phyloP scores from a whole-genome alignment of 306 rosid species.

The Trifolium dubium region DNA sequence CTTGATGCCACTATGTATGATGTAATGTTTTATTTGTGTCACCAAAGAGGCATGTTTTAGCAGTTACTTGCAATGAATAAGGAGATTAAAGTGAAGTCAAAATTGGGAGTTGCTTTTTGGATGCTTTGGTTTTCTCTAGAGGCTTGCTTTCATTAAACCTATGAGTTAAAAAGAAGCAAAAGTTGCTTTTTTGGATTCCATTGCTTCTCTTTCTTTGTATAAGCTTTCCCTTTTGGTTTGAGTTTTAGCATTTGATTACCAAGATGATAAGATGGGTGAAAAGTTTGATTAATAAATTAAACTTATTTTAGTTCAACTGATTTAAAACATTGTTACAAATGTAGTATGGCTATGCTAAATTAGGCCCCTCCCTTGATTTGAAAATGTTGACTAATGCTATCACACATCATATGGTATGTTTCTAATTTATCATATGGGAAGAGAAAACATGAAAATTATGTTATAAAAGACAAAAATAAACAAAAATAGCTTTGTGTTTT shows the following conservation, averaged over 20 bases:
- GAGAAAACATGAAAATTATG: neutral
- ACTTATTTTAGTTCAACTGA: neutral
- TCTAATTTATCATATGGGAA: neutral
- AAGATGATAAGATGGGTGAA: constrained; percentile 19
- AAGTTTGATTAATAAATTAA: constrained; percentile 14
- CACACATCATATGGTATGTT: neutral
- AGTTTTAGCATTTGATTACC: constrained; percentile 18
- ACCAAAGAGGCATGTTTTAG: constrained; percentile 38
- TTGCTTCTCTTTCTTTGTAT: constrained; percentile 39
- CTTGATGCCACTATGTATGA: constrained; percentile 42
- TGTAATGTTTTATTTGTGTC: constrained; percentile 26
- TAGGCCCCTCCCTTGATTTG: neutral
- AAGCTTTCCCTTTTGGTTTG: constrained; percentile 37
- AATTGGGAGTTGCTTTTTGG: constrained; percentile 51
- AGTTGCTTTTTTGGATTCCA: constrained; percentile 26
- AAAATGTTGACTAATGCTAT: neutral
- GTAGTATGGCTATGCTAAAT: neutral
- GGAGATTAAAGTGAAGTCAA: constrained; percentile 44
- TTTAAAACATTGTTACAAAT: neutral
- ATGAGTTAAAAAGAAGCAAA: constrained; percentile 37
- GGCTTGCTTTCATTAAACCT: constrained; percentile 43
- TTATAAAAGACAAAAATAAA: neutral
- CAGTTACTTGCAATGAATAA: constrained; percentile 35
- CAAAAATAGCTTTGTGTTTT: neutral
- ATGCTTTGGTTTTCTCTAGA: constrained; percentile 57